phyloP scores from a whole-genome alignment of 257 asterid genomes.

The Rehmannia glutinosa region DNA sequence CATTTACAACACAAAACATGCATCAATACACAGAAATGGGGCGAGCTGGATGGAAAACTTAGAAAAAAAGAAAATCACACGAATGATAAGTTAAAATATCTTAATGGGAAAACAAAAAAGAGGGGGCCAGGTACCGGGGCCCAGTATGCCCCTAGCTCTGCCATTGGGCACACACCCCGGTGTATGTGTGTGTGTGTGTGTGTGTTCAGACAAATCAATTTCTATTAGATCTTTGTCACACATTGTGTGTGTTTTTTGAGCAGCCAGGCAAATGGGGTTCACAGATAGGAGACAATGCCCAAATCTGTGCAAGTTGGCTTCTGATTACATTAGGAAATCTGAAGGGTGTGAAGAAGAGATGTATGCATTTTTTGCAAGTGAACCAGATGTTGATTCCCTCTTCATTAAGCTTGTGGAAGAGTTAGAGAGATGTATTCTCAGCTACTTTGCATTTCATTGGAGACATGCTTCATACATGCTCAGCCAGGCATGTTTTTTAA shows the following conservation, averaged over 20 bases:
- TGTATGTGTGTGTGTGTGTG: not conserved
- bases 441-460: conserved; percentile 97
- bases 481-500: conserved; percentile 55
- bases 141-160: no score
- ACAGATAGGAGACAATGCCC: conserved; percentile 72
- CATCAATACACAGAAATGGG: no score
- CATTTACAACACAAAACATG: no score
- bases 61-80: no score
- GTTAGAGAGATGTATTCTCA: conserved; percentile 79
- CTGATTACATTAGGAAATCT: conserved; percentile 70
- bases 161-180: no score
- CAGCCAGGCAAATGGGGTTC: conserved; percentile 96
- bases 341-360: conserved; percentile 84
- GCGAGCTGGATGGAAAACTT: no score
- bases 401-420: conserved; percentile 87
- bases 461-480: conserved; percentile 70
- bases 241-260: conserved; percentile 15
- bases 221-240: not conserved
- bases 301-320: conserved; percentile 70
- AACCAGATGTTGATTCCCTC: conserved; percentile 78
- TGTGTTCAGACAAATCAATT: not conserved
- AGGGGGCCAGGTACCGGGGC: no score
- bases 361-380: conserved; percentile 58
- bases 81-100: no score
- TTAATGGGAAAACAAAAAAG: no score